Base-by-base conservation (phyloP, 768 basidiomycete species). In the Boletus huronensis region DNA sequence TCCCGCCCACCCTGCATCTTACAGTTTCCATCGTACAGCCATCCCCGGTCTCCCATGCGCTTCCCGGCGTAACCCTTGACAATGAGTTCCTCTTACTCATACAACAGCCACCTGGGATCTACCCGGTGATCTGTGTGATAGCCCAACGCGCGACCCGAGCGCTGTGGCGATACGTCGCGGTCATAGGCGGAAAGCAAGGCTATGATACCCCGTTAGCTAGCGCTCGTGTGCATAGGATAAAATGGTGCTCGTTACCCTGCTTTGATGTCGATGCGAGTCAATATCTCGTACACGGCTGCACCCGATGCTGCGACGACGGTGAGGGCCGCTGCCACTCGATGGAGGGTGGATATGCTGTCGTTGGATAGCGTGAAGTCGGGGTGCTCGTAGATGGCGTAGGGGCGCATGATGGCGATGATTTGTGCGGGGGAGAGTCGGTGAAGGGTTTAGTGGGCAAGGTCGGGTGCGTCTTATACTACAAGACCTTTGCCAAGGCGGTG, bases 351-450 rank as follows among this genome's bases (percentile, higher is more conserved):
- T 47, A 64, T 41, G 21, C 62, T 60, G 13, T 67, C 68, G 21
- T 52, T 17, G 9, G 68, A 70, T 23, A 72, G 48, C 0, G 70
- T 59, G 41, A 70, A 70, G 2, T 71, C 70, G 35, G 68, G 68
- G 57, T 72, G 70, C 35, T 70, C 68, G 46, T 70, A 70, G 55
- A 67, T 68, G 58, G 65, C 58, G 57, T 71, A 71, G 43, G 69
- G 62, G 19, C 70, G 70, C 70, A 71, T 71, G 59, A 29, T 34
- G 58, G 36, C 3, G 53, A 29, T 23, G 31, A 14, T n/a, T 38
- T 34, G 29, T 48, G 23, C 2, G 16, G 23, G 21, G 5, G 25
- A 32, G 42, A 26, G 7, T 9, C 26, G 31, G 17, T 19, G 48
- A 17, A 26, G 38, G n/a, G 34, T 26, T 35, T 1, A 25, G 14